Evolutionary conservation across 2,329 filamentous ascomycete species (phyloP).

Genomic region (Colletotrichum gloeosporioides): DNA sequence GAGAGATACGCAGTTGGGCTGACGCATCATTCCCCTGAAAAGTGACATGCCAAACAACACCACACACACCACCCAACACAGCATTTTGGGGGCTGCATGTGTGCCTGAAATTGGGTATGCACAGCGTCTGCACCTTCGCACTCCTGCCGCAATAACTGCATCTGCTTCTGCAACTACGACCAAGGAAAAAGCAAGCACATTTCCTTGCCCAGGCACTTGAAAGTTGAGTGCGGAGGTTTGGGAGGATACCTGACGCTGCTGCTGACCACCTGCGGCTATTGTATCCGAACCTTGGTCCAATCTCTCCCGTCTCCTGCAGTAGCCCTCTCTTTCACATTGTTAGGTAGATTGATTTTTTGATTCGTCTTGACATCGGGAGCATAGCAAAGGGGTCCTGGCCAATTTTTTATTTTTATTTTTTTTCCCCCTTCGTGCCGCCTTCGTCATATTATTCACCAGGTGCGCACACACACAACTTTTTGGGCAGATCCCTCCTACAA

Average conservation of each 20-base stretch:
- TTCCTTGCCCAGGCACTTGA: background rate
- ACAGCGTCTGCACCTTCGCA: background rate
- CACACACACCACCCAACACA: background rate
- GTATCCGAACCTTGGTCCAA: background rate
- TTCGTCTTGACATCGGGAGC: background rate
- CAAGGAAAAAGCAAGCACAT: background rate
- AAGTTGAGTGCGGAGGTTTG: background rate
- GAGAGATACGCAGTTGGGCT: background rate
- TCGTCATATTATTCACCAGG: background rate
- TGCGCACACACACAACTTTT: background rate
- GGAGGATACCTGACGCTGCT: background rate
- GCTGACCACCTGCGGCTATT: background rate
- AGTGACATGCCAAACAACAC: background rate
- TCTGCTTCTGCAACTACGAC: background rate
- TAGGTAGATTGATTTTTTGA: background rate
- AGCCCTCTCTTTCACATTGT: background rate
- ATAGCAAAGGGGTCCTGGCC: conserved; percentile 2
- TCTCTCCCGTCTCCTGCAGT: conserved; percentile 3
- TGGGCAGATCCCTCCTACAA: background rate
- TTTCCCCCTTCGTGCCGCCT: background rate
- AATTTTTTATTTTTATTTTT: background rate
- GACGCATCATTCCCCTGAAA: background rate
- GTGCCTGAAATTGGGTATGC: conserved; percentile 4
- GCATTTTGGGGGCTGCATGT: background rate
- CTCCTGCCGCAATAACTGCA: background rate